These are phyloP conservation scores for Eimeria praecox DNA, from an alignment of 169 alveolate genomes.

Conservation along the genomic window DNA sequence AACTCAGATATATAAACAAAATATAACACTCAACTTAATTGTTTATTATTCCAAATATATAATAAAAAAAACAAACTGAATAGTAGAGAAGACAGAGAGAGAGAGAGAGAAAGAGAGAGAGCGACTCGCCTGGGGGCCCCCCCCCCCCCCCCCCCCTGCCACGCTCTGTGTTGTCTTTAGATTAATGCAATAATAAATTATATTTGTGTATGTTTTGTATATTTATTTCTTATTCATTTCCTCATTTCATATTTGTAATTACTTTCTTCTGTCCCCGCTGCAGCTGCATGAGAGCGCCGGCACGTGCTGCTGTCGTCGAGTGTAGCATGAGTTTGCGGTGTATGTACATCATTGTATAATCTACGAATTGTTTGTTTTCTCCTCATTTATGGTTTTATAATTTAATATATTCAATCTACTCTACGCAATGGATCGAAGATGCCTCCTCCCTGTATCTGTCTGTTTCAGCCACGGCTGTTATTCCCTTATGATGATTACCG, in stretches of 20 bases:
- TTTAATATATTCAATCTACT: background rate
- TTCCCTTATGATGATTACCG: constrained; percentile 78
- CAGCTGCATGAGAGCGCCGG: background rate
- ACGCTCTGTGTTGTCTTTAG: background rate
- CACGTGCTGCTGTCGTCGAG: background rate
- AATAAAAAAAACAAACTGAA: background rate
- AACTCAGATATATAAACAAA: too few species aligned
- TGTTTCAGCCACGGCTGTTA: constrained; percentile 76
- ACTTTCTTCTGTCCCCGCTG: background rate
- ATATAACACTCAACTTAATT: too few species aligned
- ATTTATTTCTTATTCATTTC: background rate
- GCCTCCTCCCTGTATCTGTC: constrained; percentile 58
- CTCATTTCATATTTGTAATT: background rate
- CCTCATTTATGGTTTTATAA: background rate
- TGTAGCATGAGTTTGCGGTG: background rate
- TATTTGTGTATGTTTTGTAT: too few species aligned
- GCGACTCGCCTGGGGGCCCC: constrained; percentile 10
- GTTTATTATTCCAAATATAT: too few species aligned
- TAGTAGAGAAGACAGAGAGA: background rate
- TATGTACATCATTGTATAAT: background rate
- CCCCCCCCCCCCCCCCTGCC: background rate
- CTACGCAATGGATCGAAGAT: constrained; percentile 30
- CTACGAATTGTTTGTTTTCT: background rate
- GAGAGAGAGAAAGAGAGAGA: background rate
- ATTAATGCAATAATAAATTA: background rate